Base-by-base conservation (phyloP, 495 filamentous ascomycete genomes). In the Penicillium turbatum region DNA sequence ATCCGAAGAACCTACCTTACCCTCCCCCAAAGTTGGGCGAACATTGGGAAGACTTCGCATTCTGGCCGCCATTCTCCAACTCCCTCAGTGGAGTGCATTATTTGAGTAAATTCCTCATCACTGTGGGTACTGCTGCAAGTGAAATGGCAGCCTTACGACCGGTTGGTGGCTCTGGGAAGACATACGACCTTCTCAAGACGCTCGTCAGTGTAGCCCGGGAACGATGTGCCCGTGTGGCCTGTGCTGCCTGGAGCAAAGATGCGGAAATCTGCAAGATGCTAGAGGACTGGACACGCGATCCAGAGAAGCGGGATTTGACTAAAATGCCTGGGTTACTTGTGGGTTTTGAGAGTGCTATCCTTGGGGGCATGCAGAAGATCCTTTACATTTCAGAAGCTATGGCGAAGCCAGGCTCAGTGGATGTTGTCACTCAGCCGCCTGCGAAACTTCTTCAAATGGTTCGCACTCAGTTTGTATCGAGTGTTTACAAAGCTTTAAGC, bases 21-120 rank as follows among this genome's bases (percentile, higher is more conserved):
- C 82, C 84, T 1, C 87, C 84, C 1, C 87, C 89, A 1, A 85
- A 75, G 56, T 76, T 77, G 31, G 91, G 89, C 30, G 89, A 95
- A 61, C 58, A 86, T 5, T 91, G 91, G 88, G 95, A 97, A 68
- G 92, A 88, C 40, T 97, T 86, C 72, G 92, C 93, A 1, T 98
- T 98, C 70, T 96, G 95, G 89, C 90, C 95, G 2, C 93, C 93
- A 0, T 86, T 86, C 60, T 86, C 90, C 5, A 97, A 96, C 62
- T 90, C 91, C 0, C 69, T 98, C 13, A 89, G 90, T 56, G 92
- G 86, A 8, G 85, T 90, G 6, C 81, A 95, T 65, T 96, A 96
- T 60, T 79, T 98, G 11, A 78, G 82, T 35, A 89, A 86, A 67
- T 86, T 93, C 57, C 77, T 97, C 7, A 78, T 80, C 4, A 75